phyloP scores from a whole-genome alignment of 1,284 basidiomycete species.

The Cutaneotrichosporon dermatis region DNA sequence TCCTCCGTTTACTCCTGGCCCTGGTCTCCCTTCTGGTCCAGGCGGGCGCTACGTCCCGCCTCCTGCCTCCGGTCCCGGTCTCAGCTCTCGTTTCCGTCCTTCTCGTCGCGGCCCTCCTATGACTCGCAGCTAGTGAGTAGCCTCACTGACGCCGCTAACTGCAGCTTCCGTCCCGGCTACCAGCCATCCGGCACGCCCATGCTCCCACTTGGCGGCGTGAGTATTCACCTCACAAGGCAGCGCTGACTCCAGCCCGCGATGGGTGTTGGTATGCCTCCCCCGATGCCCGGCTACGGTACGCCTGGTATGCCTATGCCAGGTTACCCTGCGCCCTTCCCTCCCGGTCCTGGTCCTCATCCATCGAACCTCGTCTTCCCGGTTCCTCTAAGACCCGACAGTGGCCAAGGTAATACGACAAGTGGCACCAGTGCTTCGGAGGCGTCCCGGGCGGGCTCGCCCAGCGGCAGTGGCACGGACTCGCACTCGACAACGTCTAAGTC shows the following conservation, averaged over 20 bases:
- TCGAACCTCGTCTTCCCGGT: background rate
- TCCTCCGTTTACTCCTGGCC: background rate
- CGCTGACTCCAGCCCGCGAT: background rate
- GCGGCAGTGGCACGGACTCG: conserved; percentile 1
- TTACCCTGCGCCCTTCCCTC: background rate
- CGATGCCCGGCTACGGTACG: too few relatives aligned
- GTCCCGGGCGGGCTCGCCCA: background rate
- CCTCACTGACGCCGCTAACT: background rate
- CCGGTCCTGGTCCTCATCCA: background rate
- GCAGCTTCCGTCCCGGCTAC: background rate
- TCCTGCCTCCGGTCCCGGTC: background rate
- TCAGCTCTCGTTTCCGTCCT: background rate
- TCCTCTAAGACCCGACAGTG: background rate
- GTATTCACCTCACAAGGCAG: background rate
- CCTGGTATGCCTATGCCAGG: background rate
- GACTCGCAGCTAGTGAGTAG: background rate
- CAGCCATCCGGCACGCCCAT: background rate
- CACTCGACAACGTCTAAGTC: background rate
- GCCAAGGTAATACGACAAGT: conserved; percentile 2
- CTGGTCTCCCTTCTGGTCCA: background rate
- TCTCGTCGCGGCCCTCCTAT: background rate
- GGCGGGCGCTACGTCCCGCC: background rate
- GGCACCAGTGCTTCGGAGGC: conserved; percentile 1
- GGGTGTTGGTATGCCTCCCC: background rate
- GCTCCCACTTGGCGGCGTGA: background rate